phyloP scores from a whole-genome alignment of 306 rosid species.

The Mimosa pudica region DNA sequence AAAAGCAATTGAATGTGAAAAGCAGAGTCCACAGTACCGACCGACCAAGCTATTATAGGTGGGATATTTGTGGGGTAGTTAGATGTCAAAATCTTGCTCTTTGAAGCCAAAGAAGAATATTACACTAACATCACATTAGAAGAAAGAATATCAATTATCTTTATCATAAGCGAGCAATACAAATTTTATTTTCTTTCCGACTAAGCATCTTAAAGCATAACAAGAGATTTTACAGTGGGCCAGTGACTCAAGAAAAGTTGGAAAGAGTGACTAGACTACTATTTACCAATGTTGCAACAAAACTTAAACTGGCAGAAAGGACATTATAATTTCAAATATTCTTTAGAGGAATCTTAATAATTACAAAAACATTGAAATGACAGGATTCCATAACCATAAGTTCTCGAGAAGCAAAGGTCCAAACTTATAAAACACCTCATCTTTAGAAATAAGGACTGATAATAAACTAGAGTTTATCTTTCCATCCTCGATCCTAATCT shows the following conservation, averaged over 20 bases:
- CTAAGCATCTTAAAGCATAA: conserved; percentile 20
- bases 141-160: not conserved
- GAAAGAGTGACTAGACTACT: not conserved
- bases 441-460: not conserved
- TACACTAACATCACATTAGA: conserved; percentile 9
- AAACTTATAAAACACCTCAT: conserved; percentile 37
- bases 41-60: conserved; percentile 34
- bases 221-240: conserved; percentile 18
- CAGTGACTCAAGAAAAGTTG: conserved; percentile 2
- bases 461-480: not conserved
- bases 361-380: conserved; percentile 10
- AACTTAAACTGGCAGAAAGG: conserved; percentile 2
- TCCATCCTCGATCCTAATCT: not conserved
- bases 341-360: not conserved
- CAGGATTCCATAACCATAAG: conserved; percentile 26
- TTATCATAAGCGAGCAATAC: not conserved
- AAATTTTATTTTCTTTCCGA: conserved; percentile 12
- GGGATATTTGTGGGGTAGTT: conserved; percentile 44
- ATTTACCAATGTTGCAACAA: conserved; percentile 9
- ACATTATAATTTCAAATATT: not conserved
- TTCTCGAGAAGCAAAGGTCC: conserved; percentile 34
- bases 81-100: conserved; percentile 12
- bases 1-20: conserved; percentile 35
- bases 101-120: conserved; percentile 32
- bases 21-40: conserved; percentile 23